Conservation (phyloP, 495 filamentous ascomycete genomes). For the Neurospora tetraspora region DNA sequence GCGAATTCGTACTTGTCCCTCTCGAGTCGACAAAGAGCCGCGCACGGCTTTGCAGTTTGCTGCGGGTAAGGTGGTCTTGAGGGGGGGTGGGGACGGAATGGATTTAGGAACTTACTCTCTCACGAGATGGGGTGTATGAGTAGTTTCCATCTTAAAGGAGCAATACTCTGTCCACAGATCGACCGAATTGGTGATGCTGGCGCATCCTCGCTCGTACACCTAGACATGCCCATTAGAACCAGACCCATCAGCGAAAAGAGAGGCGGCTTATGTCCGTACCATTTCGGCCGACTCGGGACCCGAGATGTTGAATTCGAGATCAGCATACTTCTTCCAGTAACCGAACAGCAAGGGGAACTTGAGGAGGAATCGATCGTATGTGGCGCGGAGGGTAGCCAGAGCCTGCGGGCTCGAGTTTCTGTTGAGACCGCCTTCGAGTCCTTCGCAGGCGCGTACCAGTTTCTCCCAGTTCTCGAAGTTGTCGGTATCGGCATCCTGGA, state of each 20-base stretch:
- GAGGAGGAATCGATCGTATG: slow-evolving; percentile 86
- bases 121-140: slow-evolving; percentile 86
- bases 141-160: slow-evolving; percentile 93
- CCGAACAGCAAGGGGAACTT: slow-evolving; percentile 95
- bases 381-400: slow-evolving; percentile 70
- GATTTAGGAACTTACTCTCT: slow-evolving; percentile 91
- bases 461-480: slow-evolving; percentile 95
- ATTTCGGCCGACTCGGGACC: slow-evolving; percentile 97
- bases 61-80: slow-evolving; percentile 40
- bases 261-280: slow-evolving; percentile 41
- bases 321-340: slow-evolving; percentile 99
- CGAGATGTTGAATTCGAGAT: slow-evolving; percentile 91
- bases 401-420: slow-evolving; percentile 93
- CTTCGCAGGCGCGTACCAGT: slow-evolving; percentile 71
- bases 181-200: slow-evolving; percentile 85
- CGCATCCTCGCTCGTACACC: slow-evolving; percentile 93
- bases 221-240: slow-evolving; percentile 24
- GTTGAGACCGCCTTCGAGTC: slow-evolving; percentile 85
- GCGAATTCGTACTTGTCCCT: slow-evolving; percentile 11
- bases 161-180: slow-evolving; percentile 98
- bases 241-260: background rate
- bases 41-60: slow-evolving; percentile 20
- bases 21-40: slow-evolving; percentile 18
- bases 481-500: slow-evolving; percentile 66
- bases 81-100: slow-evolving; percentile 53